Evolutionary conservation across 495 filamentous ascomycete genomes (phyloP), one percentile per base, ranked within the genome.

Genomic region (Aspergillus haitiensis): DNA sequence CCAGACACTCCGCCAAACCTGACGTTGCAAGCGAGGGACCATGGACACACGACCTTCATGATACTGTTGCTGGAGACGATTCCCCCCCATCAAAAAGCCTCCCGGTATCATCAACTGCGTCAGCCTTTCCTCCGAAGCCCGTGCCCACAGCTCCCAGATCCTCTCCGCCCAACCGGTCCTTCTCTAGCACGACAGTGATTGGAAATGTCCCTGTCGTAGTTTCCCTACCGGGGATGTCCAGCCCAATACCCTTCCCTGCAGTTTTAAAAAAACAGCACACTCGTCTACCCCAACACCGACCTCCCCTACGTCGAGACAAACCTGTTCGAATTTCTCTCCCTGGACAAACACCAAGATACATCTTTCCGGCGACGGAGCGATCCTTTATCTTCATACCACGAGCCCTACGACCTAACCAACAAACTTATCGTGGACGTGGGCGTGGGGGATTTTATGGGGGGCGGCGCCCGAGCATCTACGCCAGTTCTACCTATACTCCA

Each of bases 341-440:
- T 7, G 84, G 88, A 18, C 81, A 86, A 54, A 71, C 83, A 15
- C 85, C 91, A 18, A 84, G 89, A 46, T 97, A 97, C 70, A 93
- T 97, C 44, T 97, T 93, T 72, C 94, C 94, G 7, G 85, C 90
- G 10, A 81, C 81, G 50, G 92, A 96, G 55, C 82, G 94, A 56
- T 97, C 94, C 0, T 99, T 99, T 69, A 95, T 98, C 64, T 99
- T 99, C 74, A 99, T 99, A 57, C 94, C 94, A 15, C 83, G 94
- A 65, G 93, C 94, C 13, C 82, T 95, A 72, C 84, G 94, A 64
- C 95, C 95, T 42, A 97, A 95, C 70, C 91, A 94, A 67, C 90
- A 94, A 75, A 85, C 87, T 15, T 86, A 87, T 59, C 87, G 91
- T 49, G 81, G 84, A 31, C 78, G 86, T 32, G 82, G 81, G 36